Evolutionary conservation across 2,329 filamentous ascomycete species (phyloP), one percentile per base, ranked within the genome.

Genomic region (Endocalyx cinctus): DNA sequence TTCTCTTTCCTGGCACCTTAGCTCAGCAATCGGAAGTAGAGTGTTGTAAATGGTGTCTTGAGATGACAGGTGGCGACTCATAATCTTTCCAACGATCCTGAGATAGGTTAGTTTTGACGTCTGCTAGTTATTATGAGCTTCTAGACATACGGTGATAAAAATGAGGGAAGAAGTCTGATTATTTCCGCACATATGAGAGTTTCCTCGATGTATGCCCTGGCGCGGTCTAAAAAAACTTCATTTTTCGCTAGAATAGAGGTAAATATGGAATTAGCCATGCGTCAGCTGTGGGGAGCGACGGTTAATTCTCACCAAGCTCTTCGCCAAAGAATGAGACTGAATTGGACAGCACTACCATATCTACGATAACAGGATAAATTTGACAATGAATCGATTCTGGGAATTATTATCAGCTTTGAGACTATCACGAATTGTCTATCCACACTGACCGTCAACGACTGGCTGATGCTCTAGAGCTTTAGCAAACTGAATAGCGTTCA

Each of bases 141-240:
- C 17, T 8, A 10, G 16, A 37, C 25, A 12, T 33, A 40, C 35
- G 30, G 34, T 1, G 20, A 11, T 2, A 38, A 2, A 8, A n/a
- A 12, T 8, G 27, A 31, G 3, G 52, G 52, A 2, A 45, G 18
- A 5, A 55, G 25, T 17, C 43, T 33, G 5, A 54, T 27, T 2
- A 51, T 36, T 17, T 58, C 52, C 4, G 54, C 50, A 6, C 19
- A 28, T 2, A 53, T 27, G 2, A 57, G 12, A 0, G 42, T 50
- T 28, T 55, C 37, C 20, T 54, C 49, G n/a, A 52, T 41, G 27
- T 50, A 55, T 1, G 26, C 13, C 1, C 39, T 17, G 6, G 37
- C 50, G 2, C n/a, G n/a, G n/a, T n/a, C n/a, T n/a, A n/a, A n/a
- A n/a, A n/a, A n/a, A n/a, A n/a, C n/a, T n/a, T n/a, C n/a, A n/a